phyloP scores from a whole-genome alignment of 495 filamentous ascomycete genomes.

The Rusavskia elegans region DNA sequence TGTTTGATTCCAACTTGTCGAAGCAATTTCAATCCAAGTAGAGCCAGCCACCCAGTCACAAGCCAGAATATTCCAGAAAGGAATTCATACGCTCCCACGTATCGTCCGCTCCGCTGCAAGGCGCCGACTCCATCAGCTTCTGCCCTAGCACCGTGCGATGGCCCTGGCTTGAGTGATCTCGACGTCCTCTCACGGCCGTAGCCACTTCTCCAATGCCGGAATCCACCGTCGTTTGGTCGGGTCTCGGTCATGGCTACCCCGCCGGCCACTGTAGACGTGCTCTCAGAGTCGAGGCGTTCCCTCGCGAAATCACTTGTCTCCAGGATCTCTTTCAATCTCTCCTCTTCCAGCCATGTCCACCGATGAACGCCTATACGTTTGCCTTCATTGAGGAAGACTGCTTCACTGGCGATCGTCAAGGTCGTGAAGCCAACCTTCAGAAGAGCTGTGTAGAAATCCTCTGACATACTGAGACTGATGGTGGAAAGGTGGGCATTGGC shows the following conservation, averaged over 20 bases:
- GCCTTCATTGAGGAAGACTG: slow-evolving; percentile 89
- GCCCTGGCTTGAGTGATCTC: slow-evolving; percentile 31
- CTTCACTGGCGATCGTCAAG: slow-evolving; percentile 83
- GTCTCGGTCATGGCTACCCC: not conserved
- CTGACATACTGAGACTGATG: slow-evolving; percentile 61
- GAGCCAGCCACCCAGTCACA: slow-evolving; percentile 39
- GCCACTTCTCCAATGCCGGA: slow-evolving; percentile 36
- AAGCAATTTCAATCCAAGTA: slow-evolving; percentile 37
- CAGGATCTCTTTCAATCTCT: slow-evolving; percentile 50
- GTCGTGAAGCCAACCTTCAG: slow-evolving; percentile 72
- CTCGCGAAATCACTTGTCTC: slow-evolving; percentile 28
- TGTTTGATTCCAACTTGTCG: slow-evolving; percentile 41
- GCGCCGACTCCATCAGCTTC: slow-evolving; percentile 56
- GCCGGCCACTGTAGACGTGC: slow-evolving; percentile 31
- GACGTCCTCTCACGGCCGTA: slow-evolving; percentile 51
- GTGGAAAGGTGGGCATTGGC: slow-evolving; percentile 71
- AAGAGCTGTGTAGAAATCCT: slow-evolving; percentile 90
- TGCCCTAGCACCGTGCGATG: slow-evolving; percentile 24
- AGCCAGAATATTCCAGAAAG: slow-evolving; percentile 57
- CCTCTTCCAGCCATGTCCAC: slow-evolving; percentile 89
- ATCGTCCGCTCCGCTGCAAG: slow-evolving; percentile 53
- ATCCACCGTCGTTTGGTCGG: not conserved
- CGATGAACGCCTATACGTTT: slow-evolving; percentile 51
- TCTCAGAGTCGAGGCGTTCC: slow-evolving; percentile 23
- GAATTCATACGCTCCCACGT: slow-evolving; percentile 58